Evolutionary conservation across 208 protist genomes (phyloP).

Genomic region (Tritrichomonas musculus): DNA sequence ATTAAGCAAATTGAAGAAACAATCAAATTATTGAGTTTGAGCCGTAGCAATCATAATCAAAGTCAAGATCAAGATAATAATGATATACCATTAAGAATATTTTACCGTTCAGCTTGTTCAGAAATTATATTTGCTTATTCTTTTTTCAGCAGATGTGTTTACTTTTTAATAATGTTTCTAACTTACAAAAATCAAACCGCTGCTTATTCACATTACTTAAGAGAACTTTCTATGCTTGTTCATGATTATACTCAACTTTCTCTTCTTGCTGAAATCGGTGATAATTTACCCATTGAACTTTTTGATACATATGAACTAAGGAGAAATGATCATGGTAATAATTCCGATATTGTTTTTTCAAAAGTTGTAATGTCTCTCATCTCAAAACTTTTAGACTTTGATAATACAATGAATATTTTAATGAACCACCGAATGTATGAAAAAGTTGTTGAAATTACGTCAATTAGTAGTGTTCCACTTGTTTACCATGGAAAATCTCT

Average conservation of each 20-base stretch:
- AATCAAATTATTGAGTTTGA: no score
- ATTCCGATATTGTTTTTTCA: no score
- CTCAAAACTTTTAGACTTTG: neutral
- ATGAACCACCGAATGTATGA: neutral
- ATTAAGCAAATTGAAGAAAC: neutral
- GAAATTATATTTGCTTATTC: neutral
- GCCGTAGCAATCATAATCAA: no score
- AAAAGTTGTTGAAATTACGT: neutral
- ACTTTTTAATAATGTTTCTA: neutral
- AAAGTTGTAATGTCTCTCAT: neutral
- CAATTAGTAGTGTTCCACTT: neutral
- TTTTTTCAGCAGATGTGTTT: neutral
- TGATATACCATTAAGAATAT: neutral
- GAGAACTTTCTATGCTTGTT: neutral
- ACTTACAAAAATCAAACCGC: neutral
- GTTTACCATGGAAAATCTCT: neutral
- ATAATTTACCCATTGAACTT: neutral
- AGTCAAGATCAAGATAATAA: no score
- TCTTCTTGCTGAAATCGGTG: neutral
- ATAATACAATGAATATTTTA: neutral
- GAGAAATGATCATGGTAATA: neutral
- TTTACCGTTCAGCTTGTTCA: neutral
- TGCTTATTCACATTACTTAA: neutral
- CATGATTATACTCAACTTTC: neutral
- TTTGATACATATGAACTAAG: neutral